Evolutionary conservation across 176 grass and related monocot species (phyloP).

Genomic region (Oryza punctata): DNA sequence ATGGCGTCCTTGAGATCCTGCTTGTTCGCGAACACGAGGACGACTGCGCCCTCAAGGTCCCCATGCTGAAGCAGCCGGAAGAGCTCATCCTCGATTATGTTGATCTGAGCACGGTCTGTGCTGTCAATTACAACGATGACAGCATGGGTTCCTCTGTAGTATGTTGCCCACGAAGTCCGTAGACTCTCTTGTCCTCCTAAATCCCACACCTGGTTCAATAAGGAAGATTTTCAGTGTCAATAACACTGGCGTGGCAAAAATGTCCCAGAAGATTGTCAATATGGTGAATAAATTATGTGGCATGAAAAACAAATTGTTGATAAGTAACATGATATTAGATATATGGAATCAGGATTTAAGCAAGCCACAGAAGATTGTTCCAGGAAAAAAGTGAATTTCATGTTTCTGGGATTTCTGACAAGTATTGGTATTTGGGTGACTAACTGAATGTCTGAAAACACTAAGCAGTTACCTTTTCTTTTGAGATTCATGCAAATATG

Average conservation of each 20-base stretch:
- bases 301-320: background rate
- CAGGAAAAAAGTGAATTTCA: background rate
- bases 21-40: conserved; percentile 92
- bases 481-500: background rate
- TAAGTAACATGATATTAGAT: background rate
- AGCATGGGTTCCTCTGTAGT: conserved; percentile 81
- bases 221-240: conserved; percentile 34
- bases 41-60: conserved; percentile 65
- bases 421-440: background rate
- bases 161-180: conserved; percentile 88
- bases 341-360: background rate
- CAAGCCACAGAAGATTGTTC: conserved; percentile 4
- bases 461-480: background rate
- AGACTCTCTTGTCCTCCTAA: conserved; percentile 93
- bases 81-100: conserved; percentile 88
- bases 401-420: background rate
- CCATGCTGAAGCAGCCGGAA: conserved; percentile 77
- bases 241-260: background rate
- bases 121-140: conserved; percentile 90
- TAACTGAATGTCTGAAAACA: background rate
- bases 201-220: conserved; percentile 81
- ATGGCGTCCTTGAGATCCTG: conserved; percentile 97
- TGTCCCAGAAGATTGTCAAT: no score
- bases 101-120: conserved; percentile 78
- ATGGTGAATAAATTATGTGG: no score